Base-by-base conservation (phyloP, 2,329 filamentous ascomycete species). In the Sporothrix sp. region DNA sequence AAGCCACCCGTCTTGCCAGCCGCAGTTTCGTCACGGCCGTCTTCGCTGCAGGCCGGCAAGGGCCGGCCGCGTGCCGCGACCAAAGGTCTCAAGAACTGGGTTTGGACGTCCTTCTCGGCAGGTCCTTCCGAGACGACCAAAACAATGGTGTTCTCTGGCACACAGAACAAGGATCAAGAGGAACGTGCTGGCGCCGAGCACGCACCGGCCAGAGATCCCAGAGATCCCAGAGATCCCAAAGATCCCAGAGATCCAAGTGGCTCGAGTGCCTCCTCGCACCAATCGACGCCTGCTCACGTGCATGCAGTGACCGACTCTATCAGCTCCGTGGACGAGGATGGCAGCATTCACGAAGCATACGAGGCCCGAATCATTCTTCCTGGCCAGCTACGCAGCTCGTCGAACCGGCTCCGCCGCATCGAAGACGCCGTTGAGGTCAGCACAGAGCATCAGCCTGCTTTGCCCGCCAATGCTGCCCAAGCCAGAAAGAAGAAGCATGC, bases 311-410 rank as follows among this genome's bases (percentile, higher is more conserved):
- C 55, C 0, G 51, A 47, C 1, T 58, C 56, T 2, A 28, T 56
- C 6, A 49, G 42, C 4, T 57, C 48, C 23, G 35, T 54, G 18
- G 56, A 56, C 8, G 57, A 59, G 8, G 59, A 58, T 9, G 47
- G 56, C 30, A 60, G 55, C 38, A 57, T 63, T 3, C 57, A 62
- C 18, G 54, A 62, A 27, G 60, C 60, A 9, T 54, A 42, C 7
- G 42, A 51, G 23, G 56, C 56, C 3, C 54, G 50, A n/a, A 33
- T 55, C 14, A 38, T 58, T 16, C 32, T 36, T 6, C 18, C 36
- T 6, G 47, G 43, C 20, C 51, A 35, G 14, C 21, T 40, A 3
- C 20, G 40, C 9, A 50, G 5, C 9, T 30, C 50, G 23, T 43
- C 51, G 8, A 21, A 28, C n/a, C 25, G 16, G 7, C 11, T n/a